A percentile compares a stretch with the other conserved stretches of the same genome.
Evolutionary conservation across 106 monocot genomes (phyloP).

Genomic region (Dendrobium huoshanense): DNA sequence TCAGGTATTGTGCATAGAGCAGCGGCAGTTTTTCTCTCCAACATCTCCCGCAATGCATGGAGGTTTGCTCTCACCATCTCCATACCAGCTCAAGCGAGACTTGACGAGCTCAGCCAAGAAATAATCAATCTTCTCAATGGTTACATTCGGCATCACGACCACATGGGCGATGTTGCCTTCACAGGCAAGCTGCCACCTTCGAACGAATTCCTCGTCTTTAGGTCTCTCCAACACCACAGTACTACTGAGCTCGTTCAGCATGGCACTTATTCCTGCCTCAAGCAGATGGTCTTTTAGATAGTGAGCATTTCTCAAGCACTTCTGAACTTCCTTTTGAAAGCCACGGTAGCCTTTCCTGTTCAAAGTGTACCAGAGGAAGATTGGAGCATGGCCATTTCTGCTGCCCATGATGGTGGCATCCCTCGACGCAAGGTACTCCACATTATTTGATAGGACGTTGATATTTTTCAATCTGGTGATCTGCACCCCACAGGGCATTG

Average conservation of each 20-base stretch:
- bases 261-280: slow-evolving; percentile 66
- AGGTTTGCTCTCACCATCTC: slow-evolving; percentile 25
- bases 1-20: slow-evolving; percentile 39
- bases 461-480: slow-evolving; percentile 68
- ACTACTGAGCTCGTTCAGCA: slow-evolving; percentile 98
- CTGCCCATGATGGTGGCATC: slow-evolving; percentile 98
- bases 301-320: slow-evolving; percentile 84
- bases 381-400: slow-evolving; percentile 81
- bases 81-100: slow-evolving; percentile 43
- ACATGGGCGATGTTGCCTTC: slow-evolving; percentile 87
- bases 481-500: slow-evolving; percentile 65
- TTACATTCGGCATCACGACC: slow-evolving; percentile 93
- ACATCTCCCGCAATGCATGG: slow-evolving; percentile 58
- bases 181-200: slow-evolving; percentile 88
- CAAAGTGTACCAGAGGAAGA: slow-evolving; percentile 95
- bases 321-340: slow-evolving; percentile 62
- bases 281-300: slow-evolving; percentile 69
- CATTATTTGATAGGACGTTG: slow-evolving; percentile 69
- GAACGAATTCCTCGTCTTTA: slow-evolving; percentile 67
- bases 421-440: slow-evolving; percentile 83
- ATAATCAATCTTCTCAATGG: slow-evolving; percentile 67
- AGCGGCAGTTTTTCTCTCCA: slow-evolving; percentile 63
- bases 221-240: slow-evolving; percentile 95
- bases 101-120: slow-evolving; percentile 64
- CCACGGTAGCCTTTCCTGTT: slow-evolving; percentile 81